Conservation (phyloP, 805 yeast species). For the Yarrowia sp. region DNA sequence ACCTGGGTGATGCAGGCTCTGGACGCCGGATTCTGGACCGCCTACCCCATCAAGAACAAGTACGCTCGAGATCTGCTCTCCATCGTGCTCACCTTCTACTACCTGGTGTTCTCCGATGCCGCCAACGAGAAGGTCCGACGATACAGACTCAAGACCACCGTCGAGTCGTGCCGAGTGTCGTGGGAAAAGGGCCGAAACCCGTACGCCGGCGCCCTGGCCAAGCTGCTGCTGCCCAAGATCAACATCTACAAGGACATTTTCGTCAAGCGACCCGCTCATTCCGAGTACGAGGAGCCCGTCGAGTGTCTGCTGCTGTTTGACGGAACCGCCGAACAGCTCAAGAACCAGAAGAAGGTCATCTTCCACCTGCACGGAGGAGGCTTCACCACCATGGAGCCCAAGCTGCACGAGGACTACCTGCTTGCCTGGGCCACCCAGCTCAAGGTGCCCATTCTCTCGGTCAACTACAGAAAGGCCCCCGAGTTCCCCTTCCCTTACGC, state of each 20-base stretch:
- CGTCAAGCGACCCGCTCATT: conserved; percentile 44
- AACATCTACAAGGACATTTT: conserved; percentile 40
- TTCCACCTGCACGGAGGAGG: conserved; percentile 48
- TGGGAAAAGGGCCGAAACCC: conserved; percentile 48
- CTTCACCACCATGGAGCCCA: conserved; percentile 46
- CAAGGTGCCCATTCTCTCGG: conserved; percentile 47
- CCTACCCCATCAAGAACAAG: conserved; percentile 45
- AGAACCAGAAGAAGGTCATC: conserved; percentile 43
- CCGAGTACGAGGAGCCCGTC: conserved; percentile 42
- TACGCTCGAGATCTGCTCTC: conserved; percentile 44
- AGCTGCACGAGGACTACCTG: conserved; percentile 45
- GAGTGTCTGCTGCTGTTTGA: conserved; percentile 45
- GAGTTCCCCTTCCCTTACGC: conserved; percentile 59
- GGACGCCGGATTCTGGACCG: conserved; percentile 50
- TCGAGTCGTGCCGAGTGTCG: conserved; percentile 46
- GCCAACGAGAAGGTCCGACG: conserved; percentile 47
- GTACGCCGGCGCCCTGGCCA: conserved; percentile 41
- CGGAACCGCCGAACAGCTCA: conserved; percentile 44
- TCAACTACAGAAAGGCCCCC: conserved; percentile 62
- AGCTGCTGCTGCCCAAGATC: conserved; percentile 42
- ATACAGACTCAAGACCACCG: conserved; percentile 45
- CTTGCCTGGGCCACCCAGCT: conserved; percentile 42
- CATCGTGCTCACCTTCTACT: conserved; percentile 45
- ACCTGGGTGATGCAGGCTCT: conserved; percentile 47
- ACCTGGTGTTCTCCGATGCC: conserved; percentile 47